Evolutionary conservation across 768 basidiomycete species (phyloP), one percentile per base, ranked within the genome.

Genomic region (Glaciozyma antarctica): DNA sequence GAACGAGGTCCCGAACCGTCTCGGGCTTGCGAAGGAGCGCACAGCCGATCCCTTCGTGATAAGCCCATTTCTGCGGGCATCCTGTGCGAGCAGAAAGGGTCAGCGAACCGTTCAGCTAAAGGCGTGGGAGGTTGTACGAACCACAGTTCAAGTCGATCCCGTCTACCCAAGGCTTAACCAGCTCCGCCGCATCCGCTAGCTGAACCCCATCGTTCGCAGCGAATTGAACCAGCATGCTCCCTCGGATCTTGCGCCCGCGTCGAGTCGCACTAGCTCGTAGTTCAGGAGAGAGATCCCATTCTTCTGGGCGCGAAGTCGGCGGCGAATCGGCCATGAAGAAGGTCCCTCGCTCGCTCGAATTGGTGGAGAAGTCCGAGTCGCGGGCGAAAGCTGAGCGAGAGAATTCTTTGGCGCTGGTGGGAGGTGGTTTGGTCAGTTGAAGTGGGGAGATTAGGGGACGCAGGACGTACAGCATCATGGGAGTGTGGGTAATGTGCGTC

Each of bases 71-170:
- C 54, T 80, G 80, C 2, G 80, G 80, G 67, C 80, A 81, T 3
- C 79, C 79, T 74, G 26, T 24, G 9, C 9, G 44, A 19, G 17
- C 15, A 15, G 3, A 19, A 16, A 24, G 38, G 9, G 13, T 21
- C 13, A 38, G 32, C 8, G 38, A 41, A 12, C 38, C 13, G 12
- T 41, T 38, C 22, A 22, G 49, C 32, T 9, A 24, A 28, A 26
- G 16, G 41, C 4, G 44, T 28, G 28, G 24, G 32, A 28, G 4
- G 22, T 0, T 0, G 19, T 19, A 44, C 70, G 45, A 43, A 73
- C 78, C 78, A 61, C 80, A 81, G 62, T 81, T 81, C 32, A 81
- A 65, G 66, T 81, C 81, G 26, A 81, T 73, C 2, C 78, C 80
- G 70, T 81, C 80, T 3, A 80, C 78, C 53, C 77, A 80, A 0